A percentile compares a stretch with the other conserved stretches of the same genome.
Conservation (phyloP, 805 yeast genomes). For the Ogataea zsoltii region DNA sequence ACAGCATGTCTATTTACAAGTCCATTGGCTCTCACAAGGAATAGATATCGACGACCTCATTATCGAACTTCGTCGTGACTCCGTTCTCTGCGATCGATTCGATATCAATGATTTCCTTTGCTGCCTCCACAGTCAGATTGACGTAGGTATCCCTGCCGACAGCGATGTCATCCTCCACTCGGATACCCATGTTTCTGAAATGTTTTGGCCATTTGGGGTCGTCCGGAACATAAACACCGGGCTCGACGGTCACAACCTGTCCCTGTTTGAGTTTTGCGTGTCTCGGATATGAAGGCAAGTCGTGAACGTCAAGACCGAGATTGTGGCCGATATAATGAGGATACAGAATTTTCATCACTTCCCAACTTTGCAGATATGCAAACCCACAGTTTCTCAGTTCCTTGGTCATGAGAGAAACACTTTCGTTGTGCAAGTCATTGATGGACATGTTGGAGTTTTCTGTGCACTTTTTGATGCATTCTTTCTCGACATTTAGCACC, state of each 20-base stretch:
- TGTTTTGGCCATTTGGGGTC: slow-evolving; percentile 71
- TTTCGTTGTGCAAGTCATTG: slow-evolving; percentile 72
- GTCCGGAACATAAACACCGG: slow-evolving; percentile 89
- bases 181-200: slow-evolving; percentile 85
- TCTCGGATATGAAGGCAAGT: slow-evolving; percentile 66
- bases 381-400: slow-evolving; percentile 80
- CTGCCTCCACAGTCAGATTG: slow-evolving; percentile 76
- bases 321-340: slow-evolving; percentile 98
- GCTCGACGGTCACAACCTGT: slow-evolving; percentile 92
- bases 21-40: slow-evolving; percentile 13
- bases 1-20: slow-evolving; percentile 5
- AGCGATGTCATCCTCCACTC: slow-evolving; percentile 93
- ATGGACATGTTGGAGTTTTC: slow-evolving; percentile 53
- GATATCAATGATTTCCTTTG: slow-evolving; percentile 81
- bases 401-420: slow-evolving; percentile 56
- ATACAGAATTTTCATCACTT: slow-evolving; percentile 59
- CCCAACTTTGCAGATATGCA: slow-evolving; percentile 47
- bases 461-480: slow-evolving; percentile 71
- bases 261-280: slow-evolving; percentile 55
- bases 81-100: slow-evolving; percentile 68
- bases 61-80: slow-evolving; percentile 45
- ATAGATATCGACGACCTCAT: slow-evolving; percentile 40
- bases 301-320: slow-evolving; percentile 90
- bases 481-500: slow-evolving; percentile 77
- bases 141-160: slow-evolving; percentile 60